Percentiles rank a stretch among this genome's conserved stretches.
These are phyloP conservation scores for Aspergillus luchuensis DNA, from an alignment of 2,329 filamentous ascomycete genomes.

Conservation along the genomic window DNA sequence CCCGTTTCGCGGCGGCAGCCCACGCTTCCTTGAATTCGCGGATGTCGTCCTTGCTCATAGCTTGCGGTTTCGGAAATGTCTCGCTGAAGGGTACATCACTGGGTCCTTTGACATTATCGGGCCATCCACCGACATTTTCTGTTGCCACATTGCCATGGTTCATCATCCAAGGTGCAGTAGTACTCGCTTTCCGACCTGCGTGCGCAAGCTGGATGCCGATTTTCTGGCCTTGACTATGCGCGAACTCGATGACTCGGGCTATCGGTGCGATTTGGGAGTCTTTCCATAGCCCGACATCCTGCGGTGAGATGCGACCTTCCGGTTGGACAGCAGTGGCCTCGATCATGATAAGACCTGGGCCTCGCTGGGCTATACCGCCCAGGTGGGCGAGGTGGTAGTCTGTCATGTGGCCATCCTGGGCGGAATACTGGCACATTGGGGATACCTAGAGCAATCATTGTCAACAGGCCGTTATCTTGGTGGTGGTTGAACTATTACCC, in stretches of 20 bases:
- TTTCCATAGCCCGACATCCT: conserved; percentile 67
- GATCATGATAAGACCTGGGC: conserved; percentile 72
- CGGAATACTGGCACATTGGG: conserved; percentile 68
- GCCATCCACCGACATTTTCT: conserved; percentile 57
- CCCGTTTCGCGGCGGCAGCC: conserved; percentile 58
- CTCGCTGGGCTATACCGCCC: conserved; percentile 74
- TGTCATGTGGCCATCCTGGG: conserved; percentile 71
- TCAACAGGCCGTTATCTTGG: no score
- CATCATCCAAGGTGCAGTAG: conserved; percentile 55
- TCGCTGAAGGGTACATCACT: conserved; percentile 64
- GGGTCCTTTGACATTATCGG: conserved; percentile 58
- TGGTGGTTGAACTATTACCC: conserved; percentile 7
- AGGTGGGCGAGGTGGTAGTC: conserved; percentile 82
- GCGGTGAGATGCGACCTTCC: conserved; percentile 78
- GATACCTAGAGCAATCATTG: conserved; percentile 45
- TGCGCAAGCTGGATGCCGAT: conserved; percentile 81
- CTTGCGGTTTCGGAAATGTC: conserved; percentile 63
- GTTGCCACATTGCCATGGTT: conserved; percentile 40
- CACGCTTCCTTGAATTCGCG: conserved; percentile 64
- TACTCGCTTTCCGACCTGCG: conserved; percentile 67
- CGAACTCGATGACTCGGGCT: conserved; percentile 69
- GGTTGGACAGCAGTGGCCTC: conserved; percentile 77
- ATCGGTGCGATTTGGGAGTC: conserved; percentile 78
- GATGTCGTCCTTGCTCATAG: conserved; percentile 70
- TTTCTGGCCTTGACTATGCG: conserved; percentile 75